These are phyloP conservation scores for Kuraishia cidri DNA, from an alignment of 805 yeast genomes.

Conservation along the genomic window DNA sequence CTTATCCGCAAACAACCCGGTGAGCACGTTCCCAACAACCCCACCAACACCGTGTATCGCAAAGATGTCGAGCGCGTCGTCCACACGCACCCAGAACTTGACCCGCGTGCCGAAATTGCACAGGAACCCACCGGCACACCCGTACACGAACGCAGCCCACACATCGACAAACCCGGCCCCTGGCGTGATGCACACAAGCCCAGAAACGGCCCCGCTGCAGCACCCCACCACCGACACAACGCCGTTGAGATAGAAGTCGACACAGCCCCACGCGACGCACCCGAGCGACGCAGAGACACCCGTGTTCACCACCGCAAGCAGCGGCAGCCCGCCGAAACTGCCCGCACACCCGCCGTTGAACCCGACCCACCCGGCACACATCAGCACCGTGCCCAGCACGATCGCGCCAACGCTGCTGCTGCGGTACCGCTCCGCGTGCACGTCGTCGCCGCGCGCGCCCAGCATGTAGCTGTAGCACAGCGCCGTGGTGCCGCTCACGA, in stretches of 20 bases:
- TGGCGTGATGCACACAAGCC: slow-evolving; percentile 90
- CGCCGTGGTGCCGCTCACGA: slow-evolving; percentile 81
- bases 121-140: slow-evolving; percentile 62
- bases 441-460: slow-evolving; percentile 58
- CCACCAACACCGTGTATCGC: slow-evolving; percentile 97
- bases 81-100: slow-evolving; percentile 67
- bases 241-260: slow-evolving; percentile 71
- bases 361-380: slow-evolving; percentile 88
- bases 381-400: slow-evolving; percentile 67
- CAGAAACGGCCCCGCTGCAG: slow-evolving; percentile 87
- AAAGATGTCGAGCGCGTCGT: slow-evolving; percentile 81
- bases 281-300: slow-evolving; percentile 73
- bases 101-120: slow-evolving; percentile 82
- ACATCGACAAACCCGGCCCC: slow-evolving; percentile 76
- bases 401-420: slow-evolving; percentile 84
- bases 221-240: slow-evolving; percentile 89
- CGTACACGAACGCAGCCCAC: slow-evolving; percentile 80
- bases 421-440: slow-evolving; percentile 49
- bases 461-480: slow-evolving; percentile 67
- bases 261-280: slow-evolving; percentile 75
- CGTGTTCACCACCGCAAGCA: slow-evolving; percentile 76
- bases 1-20: slow-evolving; percentile 74
- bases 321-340: slow-evolving; percentile 66
- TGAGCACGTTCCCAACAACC: slow-evolving; percentile 74
- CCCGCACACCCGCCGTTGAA: slow-evolving; percentile 85